A percentile compares a stretch with the other conserved stretches of the same genome.
Evolutionary conservation across 1,139 yeast species (phyloP).

Genomic region (Yamadazyma taylorii): DNA sequence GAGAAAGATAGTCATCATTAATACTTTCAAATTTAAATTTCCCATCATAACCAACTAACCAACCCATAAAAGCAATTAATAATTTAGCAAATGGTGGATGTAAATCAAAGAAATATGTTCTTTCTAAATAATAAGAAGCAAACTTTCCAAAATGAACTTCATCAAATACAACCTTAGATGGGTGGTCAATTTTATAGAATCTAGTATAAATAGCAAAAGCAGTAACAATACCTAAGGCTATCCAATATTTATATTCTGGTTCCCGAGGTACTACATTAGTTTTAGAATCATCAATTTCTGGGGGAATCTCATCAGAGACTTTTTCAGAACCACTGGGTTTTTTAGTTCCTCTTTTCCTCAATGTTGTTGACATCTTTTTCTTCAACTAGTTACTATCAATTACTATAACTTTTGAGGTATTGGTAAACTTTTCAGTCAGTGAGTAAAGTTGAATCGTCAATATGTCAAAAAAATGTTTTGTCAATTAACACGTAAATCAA

Average conservation of each 20-base stretch:
- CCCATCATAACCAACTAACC: conserved; percentile 86
- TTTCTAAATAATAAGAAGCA: conserved; percentile 81
- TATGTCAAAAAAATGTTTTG: not conserved
- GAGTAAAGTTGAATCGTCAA: not conserved
- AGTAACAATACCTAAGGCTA: conserved; percentile 54
- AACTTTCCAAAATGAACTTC: conserved; percentile 98
- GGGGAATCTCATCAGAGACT: conserved; percentile 2
- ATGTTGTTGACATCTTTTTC: conserved; percentile 24
- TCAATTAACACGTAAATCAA: not conserved
- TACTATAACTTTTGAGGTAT: not conserved
- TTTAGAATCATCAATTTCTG: conserved; percentile 5
- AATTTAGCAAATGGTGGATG: conserved; percentile 98
- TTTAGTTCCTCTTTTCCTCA: conserved; percentile 28
- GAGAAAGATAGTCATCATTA: conserved; percentile 74
- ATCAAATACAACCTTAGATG: conserved; percentile 91
- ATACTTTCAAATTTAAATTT: conserved; percentile 86
- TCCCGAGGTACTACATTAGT: conserved; percentile 18
- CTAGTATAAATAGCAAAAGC: conserved; percentile 67
- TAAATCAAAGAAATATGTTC: conserved; percentile 89
- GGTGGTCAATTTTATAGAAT: conserved; percentile 68
- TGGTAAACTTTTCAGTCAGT: conserved; percentile 5
- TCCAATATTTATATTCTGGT: conserved; percentile 36
- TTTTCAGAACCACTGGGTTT: conserved; percentile 12
- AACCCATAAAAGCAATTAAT: conserved; percentile 87
- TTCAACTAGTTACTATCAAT: not conserved